Base-by-base conservation (phyloP, 345 rosid species). In the Ceriops zippeliana region DNA sequence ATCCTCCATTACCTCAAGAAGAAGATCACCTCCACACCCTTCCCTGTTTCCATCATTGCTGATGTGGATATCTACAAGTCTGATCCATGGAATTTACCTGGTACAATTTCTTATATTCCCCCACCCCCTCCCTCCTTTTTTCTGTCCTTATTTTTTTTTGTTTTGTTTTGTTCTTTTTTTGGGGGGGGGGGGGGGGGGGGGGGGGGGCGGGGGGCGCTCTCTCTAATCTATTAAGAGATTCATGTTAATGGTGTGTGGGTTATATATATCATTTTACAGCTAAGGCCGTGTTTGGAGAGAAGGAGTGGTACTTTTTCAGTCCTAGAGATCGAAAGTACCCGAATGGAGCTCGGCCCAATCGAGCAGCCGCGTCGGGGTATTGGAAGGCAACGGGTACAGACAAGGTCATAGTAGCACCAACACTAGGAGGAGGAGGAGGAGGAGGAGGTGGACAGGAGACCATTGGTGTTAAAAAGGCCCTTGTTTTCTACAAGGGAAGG, bases 321-420 rank as follows among this genome's bases (percentile, higher is more conserved):
- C 98, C 98, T 1, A 81, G 98, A 76, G 97, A 93, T 63, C 76
- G 98, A 11, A 95, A 95, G 87, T 95, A 95, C 79, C 99, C 99
- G 0, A 95, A 95, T 7, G 99, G 99, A 57, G 97, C 91, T 0
- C 66, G 99, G 73, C 99, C 99, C 5, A 95, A 95, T 83, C 85
- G 99, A 63, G 97, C 99, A 1, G 98, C 98, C 8, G 95, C 89
- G 0, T 91, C 98, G 0, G 98, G 98, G 58, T 93, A 90, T 65
- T 93, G 98, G 98, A 93, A 93, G 82, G 98, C 98, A 0, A 93
- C 98, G 0, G 98, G 98, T 15, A 93, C 98, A 0, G 98, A 93
- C 73, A 93, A 91, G 79, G 46, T 88, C 66, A 93, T 93, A 8
- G 73, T 77, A 17, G 64, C 85, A 24, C 10, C 93, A 1, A 31